phyloP scores from a whole-genome alignment of 306 rosid genomes.

The Lupinus albus region DNA sequence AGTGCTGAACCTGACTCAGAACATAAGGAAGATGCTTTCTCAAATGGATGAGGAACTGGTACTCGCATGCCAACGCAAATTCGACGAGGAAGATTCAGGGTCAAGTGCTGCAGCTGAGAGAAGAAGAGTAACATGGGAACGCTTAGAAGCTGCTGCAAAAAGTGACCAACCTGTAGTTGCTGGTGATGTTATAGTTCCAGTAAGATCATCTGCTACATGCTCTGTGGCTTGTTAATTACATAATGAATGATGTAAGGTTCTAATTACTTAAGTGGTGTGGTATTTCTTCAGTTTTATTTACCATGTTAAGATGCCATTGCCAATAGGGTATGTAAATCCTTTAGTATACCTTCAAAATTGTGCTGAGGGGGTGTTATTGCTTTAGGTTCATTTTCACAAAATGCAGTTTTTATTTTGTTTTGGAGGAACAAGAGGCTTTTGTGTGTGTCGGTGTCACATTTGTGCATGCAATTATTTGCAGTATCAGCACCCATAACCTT shows the following conservation, averaged over 20 bases:
- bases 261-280: slow-evolving; percentile 32
- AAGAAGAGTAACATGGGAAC: slow-evolving; percentile 79
- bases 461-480: slow-evolving; percentile 51
- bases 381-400: slow-evolving; percentile 23
- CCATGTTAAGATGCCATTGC: slow-evolving; percentile 36
- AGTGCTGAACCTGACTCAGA: slow-evolving; percentile 84
- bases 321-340: slow-evolving; percentile 44
- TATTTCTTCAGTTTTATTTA: slow-evolving; percentile 36
- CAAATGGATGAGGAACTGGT: slow-evolving; percentile 93
- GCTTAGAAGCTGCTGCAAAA: slow-evolving; percentile 64
- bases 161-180: slow-evolving; percentile 43
- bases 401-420: slow-evolving; percentile 29
- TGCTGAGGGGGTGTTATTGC: slow-evolving; percentile 32
- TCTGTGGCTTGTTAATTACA: slow-evolving; percentile 75
- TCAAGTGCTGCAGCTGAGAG: slow-evolving; percentile 72
- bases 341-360: slow-evolving; percentile 48
- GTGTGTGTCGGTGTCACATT: slow-evolving; percentile 53
- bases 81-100: slow-evolving; percentile 65
- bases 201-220: slow-evolving; percentile 71
- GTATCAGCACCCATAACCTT: slow-evolving; percentile 44
- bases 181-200: slow-evolving; percentile 58
- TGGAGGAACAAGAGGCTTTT: slow-evolving; percentile 18
- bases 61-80: slow-evolving; percentile 72
- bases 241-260: neutral
- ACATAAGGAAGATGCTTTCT: slow-evolving; percentile 69